These are phyloP conservation scores for Marchantia paleacea DNA, from an alignment of 225 moss, liverwort and hornwort genomes.

Conservation along the genomic window DNA sequence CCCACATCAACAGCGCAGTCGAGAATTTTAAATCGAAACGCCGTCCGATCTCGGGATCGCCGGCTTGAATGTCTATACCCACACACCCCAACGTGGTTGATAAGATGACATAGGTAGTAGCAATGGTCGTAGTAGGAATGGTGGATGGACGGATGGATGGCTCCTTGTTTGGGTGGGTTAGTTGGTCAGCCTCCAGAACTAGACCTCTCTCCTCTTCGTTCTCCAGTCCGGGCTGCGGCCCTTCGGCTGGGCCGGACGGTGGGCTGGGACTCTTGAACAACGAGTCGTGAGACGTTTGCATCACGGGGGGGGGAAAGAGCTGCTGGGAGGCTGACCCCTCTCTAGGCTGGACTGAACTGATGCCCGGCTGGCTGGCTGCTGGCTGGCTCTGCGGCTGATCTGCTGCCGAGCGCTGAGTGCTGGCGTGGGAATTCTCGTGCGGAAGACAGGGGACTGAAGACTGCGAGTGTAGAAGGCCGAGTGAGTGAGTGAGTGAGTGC, in stretches of 20 bases:
- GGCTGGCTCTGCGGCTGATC: background rate
- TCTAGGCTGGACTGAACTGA: background rate
- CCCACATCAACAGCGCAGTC: background rate
- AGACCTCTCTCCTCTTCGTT: background rate
- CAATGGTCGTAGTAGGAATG: background rate
- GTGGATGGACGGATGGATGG: background rate
- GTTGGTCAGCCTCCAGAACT: background rate
- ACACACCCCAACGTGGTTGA: background rate
- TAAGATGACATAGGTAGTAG: no score
- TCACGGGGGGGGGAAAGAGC: background rate
- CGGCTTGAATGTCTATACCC: background rate
- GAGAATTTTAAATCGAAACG: background rate
- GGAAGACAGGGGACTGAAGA: background rate
- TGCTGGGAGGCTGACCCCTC: background rate
- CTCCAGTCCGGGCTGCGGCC: background rate
- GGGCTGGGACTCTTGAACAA: background rate
- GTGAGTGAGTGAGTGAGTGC: no score
- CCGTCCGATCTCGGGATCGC: background rate
- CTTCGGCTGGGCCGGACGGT: background rate
- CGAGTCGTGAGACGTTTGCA: background rate
- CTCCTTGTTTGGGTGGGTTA: background rate
- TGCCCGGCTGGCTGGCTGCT: background rate
- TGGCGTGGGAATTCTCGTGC: background rate
- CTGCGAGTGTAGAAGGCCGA: no score
- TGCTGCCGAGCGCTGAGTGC: background rate